phyloP scores from a whole-genome alignment of 2,329 filamentous ascomycete species.

The Albifimbria verrucaria region DNA sequence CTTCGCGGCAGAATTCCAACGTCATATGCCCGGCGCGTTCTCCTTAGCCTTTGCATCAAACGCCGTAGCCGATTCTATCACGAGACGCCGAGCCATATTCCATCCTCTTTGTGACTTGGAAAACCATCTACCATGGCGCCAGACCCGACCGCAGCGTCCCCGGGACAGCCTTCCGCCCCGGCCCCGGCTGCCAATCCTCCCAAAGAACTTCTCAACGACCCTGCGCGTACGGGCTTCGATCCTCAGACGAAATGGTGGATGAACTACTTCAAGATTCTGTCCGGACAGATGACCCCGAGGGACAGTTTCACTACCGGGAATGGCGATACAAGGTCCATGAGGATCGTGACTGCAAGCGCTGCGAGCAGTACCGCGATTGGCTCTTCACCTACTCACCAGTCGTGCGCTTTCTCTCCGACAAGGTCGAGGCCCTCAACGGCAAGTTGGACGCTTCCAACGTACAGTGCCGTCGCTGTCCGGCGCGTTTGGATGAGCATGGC shows the following conservation, averaged over 20 bases:
- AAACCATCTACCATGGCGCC: constrained; percentile 15
- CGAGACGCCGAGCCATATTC: neutral
- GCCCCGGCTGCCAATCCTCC: constrained; percentile 7
- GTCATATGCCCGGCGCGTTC: neutral
- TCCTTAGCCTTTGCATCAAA: neutral
- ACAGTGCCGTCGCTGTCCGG: constrained; percentile 74
- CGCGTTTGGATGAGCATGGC: constrained; percentile 52
- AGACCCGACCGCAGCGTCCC: constrained; percentile 9
- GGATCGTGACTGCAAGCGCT: constrained; percentile 72
- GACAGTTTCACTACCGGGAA: constrained; percentile 72
- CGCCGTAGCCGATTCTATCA: neutral
- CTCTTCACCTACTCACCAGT: constrained; percentile 80
- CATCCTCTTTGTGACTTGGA: neutral
- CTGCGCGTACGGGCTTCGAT: constrained; percentile 60
- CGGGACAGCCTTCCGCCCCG: constrained; percentile 2
- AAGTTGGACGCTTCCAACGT: constrained; percentile 72
- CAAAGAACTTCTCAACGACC: constrained; percentile 52
- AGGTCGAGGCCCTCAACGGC: constrained; percentile 76
- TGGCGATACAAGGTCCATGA: constrained; percentile 74
- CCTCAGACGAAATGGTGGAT: constrained; percentile 65
- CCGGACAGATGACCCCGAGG: constrained; percentile 68
- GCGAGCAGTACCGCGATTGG: constrained; percentile 80
- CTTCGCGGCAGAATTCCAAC: neutral
- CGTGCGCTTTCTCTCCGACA: constrained; percentile 81
- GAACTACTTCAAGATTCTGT: constrained; percentile 81